phyloP scores from a whole-genome alignment of 805 yeast genomes.

The Metschnikowia colocasiae region DNA sequence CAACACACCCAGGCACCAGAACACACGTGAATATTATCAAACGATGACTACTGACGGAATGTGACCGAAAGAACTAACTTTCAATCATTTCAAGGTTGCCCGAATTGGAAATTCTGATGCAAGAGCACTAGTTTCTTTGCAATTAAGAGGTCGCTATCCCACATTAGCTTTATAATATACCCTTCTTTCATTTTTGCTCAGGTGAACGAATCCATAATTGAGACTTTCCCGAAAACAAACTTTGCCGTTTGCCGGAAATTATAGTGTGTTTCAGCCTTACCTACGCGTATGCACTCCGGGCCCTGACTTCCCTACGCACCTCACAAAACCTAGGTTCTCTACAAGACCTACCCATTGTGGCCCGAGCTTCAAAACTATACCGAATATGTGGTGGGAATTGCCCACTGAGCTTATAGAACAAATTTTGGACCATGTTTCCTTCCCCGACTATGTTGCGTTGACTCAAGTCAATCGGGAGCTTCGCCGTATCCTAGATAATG shows the following conservation, averaged over 20 bases:
- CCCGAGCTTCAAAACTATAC: background rate
- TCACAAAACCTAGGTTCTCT: background rate
- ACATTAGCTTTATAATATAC: background rate
- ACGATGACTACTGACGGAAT: background rate
- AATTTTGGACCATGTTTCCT: conserved; percentile 9
- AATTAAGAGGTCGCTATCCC: background rate
- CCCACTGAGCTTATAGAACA: conserved; percentile 14
- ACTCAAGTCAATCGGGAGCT: conserved; percentile 10
- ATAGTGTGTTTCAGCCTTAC: background rate
- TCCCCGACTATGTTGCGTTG: conserved; percentile 14
- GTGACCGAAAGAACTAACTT: background rate
- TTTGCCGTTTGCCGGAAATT: background rate
- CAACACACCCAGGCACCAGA: background rate
- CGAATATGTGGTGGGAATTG: conserved; percentile 16
- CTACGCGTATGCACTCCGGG: conserved; percentile 2
- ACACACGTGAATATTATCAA: background rate
- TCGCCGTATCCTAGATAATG: conserved; percentile 10
- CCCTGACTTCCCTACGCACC: background rate
- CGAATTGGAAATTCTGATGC: background rate
- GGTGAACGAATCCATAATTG: too few relatives aligned
- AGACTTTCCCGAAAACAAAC: too few relatives aligned
- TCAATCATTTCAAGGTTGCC: background rate
- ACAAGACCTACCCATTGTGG: background rate
- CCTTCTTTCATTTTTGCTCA: background rate
- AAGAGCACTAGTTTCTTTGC: background rate